Conservation (phyloP, 345 rosid genomes). For the Gossypium sturtianum region DNA sequence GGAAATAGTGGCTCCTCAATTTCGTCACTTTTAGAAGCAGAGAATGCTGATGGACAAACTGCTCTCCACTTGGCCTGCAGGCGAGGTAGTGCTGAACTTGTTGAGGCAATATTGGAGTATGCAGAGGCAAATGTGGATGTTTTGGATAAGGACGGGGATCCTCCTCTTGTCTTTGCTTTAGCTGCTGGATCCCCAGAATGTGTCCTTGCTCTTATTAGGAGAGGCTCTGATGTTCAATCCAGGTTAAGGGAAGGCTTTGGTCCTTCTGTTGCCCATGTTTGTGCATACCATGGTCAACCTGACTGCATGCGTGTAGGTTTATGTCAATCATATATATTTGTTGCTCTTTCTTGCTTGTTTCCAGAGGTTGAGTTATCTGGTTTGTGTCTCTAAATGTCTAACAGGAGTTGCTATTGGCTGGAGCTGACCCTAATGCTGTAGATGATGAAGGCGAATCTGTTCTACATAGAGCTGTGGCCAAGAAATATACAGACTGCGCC, state of each 20-base stretch:
- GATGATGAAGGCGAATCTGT: slow-evolving; percentile 99
- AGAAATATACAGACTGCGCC: slow-evolving; percentile 91
- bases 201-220: slow-evolving; percentile 75
- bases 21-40: slow-evolving; percentile 66
- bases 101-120: slow-evolving; percentile 67
- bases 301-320: slow-evolving; percentile 93
- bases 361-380: not conserved
- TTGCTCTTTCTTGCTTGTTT: slow-evolving; percentile 7
- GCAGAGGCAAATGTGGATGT: slow-evolving; percentile 70
- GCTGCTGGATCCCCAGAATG: slow-evolving; percentile 98
- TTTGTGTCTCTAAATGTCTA: slow-evolving; percentile 15
- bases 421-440: slow-evolving; percentile 37
- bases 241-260: slow-evolving; percentile 86
- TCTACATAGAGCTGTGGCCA: slow-evolving; percentile 82
- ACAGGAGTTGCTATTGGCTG: slow-evolving; percentile 91
- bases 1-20: slow-evolving; percentile 46
- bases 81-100: slow-evolving; percentile 87
- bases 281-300: slow-evolving; percentile 98
- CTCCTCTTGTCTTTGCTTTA: slow-evolving; percentile 96
- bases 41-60: slow-evolving; percentile 87
- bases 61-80: slow-evolving; percentile 97
- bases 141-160: slow-evolving; percentile 92
- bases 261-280: slow-evolving; percentile 94
- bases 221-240: slow-evolving; percentile 78
- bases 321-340: slow-evolving; percentile 13